Conservation (phyloP, 192 early-diverging fungal genomes). For the Coemansia pectinata region DNA sequence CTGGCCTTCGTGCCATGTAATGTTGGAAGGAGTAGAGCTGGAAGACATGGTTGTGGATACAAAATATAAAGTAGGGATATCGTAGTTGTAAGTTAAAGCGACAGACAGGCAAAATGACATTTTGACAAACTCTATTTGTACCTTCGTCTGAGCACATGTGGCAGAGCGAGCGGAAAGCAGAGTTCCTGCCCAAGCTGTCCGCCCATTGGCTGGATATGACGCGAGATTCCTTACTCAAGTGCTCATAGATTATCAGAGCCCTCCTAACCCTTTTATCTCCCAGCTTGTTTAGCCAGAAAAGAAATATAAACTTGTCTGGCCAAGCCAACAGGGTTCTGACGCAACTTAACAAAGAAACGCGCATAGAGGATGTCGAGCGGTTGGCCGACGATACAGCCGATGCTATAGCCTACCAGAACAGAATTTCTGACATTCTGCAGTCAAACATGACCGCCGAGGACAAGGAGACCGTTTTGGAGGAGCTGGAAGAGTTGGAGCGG, state of each 20-base stretch:
- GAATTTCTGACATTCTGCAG: constrained; percentile 67
- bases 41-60: neutral
- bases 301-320: neutral
- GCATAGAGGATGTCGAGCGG: constrained; percentile 86
- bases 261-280: neutral
- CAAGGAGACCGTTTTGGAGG: constrained; percentile 79
- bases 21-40: constrained; percentile 67
- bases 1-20: constrained; percentile 85
- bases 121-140: neutral
- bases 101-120: neutral
- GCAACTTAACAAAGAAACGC: constrained; percentile 82
- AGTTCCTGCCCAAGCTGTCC: neutral
- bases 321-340: constrained; percentile 13
- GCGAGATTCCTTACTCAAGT: neutral
- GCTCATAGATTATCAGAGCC: neutral
- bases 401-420: constrained; percentile 93
- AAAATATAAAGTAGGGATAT: neutral
- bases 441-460: constrained; percentile 77
- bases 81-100: neutral
- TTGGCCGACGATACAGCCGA: constrained; percentile 97
- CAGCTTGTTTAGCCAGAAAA: neutral
- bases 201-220: constrained; percentile 24
- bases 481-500: constrained; percentile 71
- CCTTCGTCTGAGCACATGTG: neutral
- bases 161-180: neutral